Percentiles rank a stretch among this genome's conserved stretches.
Evolutionary conservation across 2,329 filamentous ascomycete species (phyloP).

Genomic region (Epichloe scottii): DNA sequence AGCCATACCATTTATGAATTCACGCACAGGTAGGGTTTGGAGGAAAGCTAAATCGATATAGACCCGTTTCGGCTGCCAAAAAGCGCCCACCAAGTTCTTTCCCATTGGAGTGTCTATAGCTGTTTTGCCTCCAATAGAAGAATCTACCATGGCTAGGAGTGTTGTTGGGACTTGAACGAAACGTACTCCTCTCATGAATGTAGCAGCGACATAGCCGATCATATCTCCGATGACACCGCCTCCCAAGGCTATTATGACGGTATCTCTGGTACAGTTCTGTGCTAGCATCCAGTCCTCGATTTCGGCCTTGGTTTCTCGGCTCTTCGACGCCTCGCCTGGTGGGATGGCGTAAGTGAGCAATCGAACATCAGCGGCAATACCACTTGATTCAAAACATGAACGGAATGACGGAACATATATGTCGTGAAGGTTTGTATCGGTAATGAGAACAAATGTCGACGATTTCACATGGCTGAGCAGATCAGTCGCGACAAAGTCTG

Average conservation of each 20-base stretch:
- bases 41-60: slow-evolving; percentile 92
- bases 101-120: slow-evolving; percentile 93
- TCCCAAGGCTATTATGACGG: slow-evolving; percentile 85
- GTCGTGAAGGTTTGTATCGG: slow-evolving; percentile 80
- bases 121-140: slow-evolving; percentile 95
- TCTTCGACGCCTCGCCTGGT: slow-evolving; percentile 89
- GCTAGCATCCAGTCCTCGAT: slow-evolving; percentile 96
- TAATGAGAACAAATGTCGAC: slow-evolving; percentile 91
- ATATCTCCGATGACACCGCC: slow-evolving; percentile 97
- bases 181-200: slow-evolving; percentile 94
- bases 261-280: slow-evolving; percentile 87
- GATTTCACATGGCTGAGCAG: slow-evolving; percentile 65
- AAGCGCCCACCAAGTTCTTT: slow-evolving; percentile 90
- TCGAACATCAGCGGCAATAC: slow-evolving; percentile 33
- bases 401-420: slow-evolving; percentile 73
- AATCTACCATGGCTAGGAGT: slow-evolving; percentile 93
- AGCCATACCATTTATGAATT: slow-evolving; percentile 98
- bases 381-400: slow-evolving; percentile 20
- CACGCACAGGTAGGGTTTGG: slow-evolving; percentile 75
- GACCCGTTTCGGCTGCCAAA: slow-evolving; percentile 90
- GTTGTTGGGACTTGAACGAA: slow-evolving; percentile 97
- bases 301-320: slow-evolving; percentile 81
- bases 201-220: slow-evolving; percentile 94
- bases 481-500: slow-evolving; percentile 67
- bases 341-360: slow-evolving; percentile 78